Base-by-base conservation (phyloP, 1,139 yeast species). In the Yamadazyma buinensis region DNA sequence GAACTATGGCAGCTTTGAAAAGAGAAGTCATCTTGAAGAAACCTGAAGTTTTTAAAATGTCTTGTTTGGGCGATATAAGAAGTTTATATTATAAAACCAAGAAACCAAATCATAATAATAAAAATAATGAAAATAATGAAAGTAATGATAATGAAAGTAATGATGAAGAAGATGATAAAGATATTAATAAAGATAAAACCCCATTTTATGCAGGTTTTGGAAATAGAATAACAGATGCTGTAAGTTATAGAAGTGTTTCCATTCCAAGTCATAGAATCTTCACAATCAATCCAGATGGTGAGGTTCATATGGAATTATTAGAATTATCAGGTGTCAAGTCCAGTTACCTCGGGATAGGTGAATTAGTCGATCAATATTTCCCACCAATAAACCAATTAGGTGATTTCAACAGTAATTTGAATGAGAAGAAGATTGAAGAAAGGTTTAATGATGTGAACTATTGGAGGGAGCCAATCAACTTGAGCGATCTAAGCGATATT, bases 161-260 rank as follows among this genome's bases (percentile, higher is more conserved):
- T 10, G 30, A 34, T n/a, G 39, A 19, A 11, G 39, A 29, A 21
- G 30, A 34, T 23, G 30, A 34, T 23, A 29, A 34, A 12, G 32
- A 33, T 12, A 11, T 29, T 2, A 30, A 48, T 15, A 62, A 58
- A 25, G 65, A 58, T 12, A 50, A 61, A 34, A 83, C 90, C 1
- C 97, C 97, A 4, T 94, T 94, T 51, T 90, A 86, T 58, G 98
- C 98, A 5, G 99, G 98, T 0, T 94, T 94, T 57, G 99, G 99
- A 15, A 94, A 94, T 55, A 71, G 95, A 47, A 92, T 94, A 40
- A 94, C 99, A 1, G 99, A 94, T 63, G 98, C 98, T 5, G 73
- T 94, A 37, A 86, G 97, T 39, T 94, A 94, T 57, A 71, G 98
- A 48, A 84, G 92, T 10, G 98, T 92, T 4, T 88, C 94, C 10